These are phyloP conservation scores for Canavalia ensiformis DNA, from an alignment of 306 rosid genomes.

Conservation along the genomic window DNA sequence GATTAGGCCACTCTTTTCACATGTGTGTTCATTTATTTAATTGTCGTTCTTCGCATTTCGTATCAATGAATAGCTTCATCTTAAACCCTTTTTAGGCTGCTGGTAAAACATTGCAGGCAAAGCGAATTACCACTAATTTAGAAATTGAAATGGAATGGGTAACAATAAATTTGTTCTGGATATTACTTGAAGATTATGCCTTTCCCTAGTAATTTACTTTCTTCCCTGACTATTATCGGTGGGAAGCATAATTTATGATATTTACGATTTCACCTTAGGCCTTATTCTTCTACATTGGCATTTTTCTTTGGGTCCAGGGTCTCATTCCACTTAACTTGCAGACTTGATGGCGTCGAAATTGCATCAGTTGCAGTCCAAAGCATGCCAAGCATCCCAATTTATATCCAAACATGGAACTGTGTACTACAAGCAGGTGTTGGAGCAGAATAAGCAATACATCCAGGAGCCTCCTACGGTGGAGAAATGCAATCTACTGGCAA, in stretches of 20 bases:
- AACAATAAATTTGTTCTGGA: slow-evolving; percentile 16
- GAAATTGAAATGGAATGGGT: neutral
- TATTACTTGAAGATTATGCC: neutral
- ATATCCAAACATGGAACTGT: slow-evolving; percentile 66
- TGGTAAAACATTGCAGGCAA: neutral
- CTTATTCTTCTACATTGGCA: neutral
- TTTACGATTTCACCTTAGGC: neutral
- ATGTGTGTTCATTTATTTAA: neutral
- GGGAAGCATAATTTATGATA: neutral
- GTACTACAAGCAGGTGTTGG: slow-evolving; percentile 84
- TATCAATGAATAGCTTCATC: neutral
- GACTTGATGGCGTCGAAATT: slow-evolving; percentile 77
- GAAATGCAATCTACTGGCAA: slow-evolving; percentile 81
- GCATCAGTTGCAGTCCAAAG: slow-evolving; percentile 81
- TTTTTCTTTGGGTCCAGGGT: slow-evolving; percentile 23
- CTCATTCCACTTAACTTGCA: slow-evolving; percentile 36
- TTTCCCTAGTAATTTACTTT: neutral
- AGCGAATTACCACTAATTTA: neutral
- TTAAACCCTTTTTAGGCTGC: neutral
- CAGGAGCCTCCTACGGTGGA: slow-evolving; percentile 91
- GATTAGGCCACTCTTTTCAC: neutral
- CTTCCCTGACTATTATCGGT: neutral
- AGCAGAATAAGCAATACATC: slow-evolving; percentile 88
- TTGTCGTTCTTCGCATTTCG: neutral
- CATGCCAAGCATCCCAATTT: slow-evolving; percentile 79